Percentiles rank a stretch among this genome's conserved stretches.
Conservation (phyloP, 2,329 filamentous ascomycete genomes). For the Leptographium lundbergii region DNA sequence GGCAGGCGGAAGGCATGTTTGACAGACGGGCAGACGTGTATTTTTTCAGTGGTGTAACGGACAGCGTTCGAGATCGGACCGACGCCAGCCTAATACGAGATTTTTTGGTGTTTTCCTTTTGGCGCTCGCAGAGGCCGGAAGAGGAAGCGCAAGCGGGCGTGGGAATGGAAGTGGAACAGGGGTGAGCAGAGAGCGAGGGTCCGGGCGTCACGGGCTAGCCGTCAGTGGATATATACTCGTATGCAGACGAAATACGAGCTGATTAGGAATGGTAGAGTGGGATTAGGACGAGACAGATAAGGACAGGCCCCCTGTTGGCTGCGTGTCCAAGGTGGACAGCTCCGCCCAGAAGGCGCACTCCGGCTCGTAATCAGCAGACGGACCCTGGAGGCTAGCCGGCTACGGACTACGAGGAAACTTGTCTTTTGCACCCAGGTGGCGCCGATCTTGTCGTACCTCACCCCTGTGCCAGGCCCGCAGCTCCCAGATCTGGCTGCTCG, state of each 20-base stretch:
- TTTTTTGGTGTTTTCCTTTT: background rate
- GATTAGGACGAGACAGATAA: background rate
- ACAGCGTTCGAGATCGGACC: no score
- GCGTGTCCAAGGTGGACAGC: background rate
- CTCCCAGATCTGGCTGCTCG: background rate
- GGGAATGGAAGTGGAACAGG: background rate
- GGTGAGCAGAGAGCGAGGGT: background rate
- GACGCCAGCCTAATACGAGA: no score
- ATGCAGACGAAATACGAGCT: background rate
- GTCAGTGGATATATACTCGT: background rate
- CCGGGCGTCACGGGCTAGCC: background rate
- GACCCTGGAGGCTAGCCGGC: background rate
- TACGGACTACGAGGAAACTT: no score
- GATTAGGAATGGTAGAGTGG: background rate
- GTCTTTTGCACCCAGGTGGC: background rate
- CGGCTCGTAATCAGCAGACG: background rate
- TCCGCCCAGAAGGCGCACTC: background rate
- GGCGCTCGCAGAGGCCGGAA: background rate
- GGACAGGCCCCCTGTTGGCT: background rate
- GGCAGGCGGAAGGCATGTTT: background rate
- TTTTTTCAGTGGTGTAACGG: no score
- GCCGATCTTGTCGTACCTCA: background rate
- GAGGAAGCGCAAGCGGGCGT: background rate
- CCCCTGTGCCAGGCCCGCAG: background rate
- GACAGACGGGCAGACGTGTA: background rate